Evolutionary conservation across 306 rosid genomes (phyloP).

Genomic region (Fagus sylvatica): DNA sequence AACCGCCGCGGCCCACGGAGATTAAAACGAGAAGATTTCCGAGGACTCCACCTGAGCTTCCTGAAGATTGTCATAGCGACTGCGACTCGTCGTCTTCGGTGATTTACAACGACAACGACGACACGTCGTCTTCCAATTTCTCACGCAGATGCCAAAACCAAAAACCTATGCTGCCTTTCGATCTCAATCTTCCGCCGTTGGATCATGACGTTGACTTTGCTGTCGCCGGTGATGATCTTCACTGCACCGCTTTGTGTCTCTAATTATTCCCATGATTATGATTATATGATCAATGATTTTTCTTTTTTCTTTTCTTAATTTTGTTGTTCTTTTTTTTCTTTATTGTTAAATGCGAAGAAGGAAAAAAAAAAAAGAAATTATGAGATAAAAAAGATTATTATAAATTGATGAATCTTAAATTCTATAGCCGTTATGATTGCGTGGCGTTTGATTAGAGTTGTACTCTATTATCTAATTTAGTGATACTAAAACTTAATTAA

Average conservation of each 20-base stretch:
- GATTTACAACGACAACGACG: conserved; percentile 37
- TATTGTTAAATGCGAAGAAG: too few relatives aligned
- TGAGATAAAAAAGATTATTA: too few relatives aligned
- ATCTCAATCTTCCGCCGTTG: conserved; percentile 74
- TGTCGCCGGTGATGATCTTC: conserved; percentile 49
- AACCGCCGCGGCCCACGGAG: conserved; percentile 1
- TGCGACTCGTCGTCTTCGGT: conserved; percentile 89
- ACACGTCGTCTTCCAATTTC: conserved; percentile 27
- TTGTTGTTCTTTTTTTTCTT: too few relatives aligned
- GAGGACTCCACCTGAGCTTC: conserved; percentile 58
- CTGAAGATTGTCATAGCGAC: conserved; percentile 88
- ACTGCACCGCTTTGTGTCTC: conserved; percentile 73
- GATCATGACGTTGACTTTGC: conserved; percentile 42
- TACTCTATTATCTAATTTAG: too few relatives aligned
- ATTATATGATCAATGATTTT: conserved; percentile 43
- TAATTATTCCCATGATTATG: conserved; percentile 33
- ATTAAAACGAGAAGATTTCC: too few relatives aligned
- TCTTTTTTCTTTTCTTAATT: conserved; percentile 13
- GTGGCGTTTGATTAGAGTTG: too few relatives aligned
- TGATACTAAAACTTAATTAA: too few relatives aligned
- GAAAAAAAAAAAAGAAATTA: too few relatives aligned
- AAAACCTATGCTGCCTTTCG: conserved; percentile 52
- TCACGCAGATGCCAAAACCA: too few relatives aligned
- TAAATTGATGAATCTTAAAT: too few relatives aligned
- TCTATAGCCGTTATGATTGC: too few relatives aligned